These are phyloP conservation scores for Mortierella sp. DNA, from an alignment of 371 early-diverging fungal species.

Conservation along the genomic window DNA sequence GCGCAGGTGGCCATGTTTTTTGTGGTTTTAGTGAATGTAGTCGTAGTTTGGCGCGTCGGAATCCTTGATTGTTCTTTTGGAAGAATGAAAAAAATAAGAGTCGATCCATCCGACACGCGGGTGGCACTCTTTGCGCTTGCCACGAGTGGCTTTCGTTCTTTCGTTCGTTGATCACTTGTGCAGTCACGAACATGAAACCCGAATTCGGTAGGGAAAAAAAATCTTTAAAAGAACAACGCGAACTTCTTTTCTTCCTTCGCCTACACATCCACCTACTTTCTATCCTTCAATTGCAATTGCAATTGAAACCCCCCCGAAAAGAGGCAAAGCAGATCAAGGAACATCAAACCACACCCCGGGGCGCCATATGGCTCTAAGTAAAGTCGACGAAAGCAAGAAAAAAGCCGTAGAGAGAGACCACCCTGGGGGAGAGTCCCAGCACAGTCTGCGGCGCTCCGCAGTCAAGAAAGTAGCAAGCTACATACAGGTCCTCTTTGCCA, in stretches of 20 bases:
- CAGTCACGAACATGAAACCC: neutral
- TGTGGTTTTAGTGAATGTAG: neutral
- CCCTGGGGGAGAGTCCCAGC: no score
- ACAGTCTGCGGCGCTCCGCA: slow-evolving; percentile 4
- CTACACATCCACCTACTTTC: neutral
- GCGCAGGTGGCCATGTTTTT: slow-evolving; percentile 8
- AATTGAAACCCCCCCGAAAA: neutral
- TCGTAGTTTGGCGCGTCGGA: neutral
- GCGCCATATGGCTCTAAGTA: neutral
- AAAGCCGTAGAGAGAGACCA: neutral
- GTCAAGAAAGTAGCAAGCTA: neutral
- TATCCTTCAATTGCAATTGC: neutral
- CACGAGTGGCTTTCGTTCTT: neutral
- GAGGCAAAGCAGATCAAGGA: no score
- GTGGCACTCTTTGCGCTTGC: neutral
- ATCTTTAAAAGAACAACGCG: neutral
- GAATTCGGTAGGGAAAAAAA: neutral
- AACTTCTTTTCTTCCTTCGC: neutral
- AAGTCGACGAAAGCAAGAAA: neutral
- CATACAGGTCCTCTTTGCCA: neutral
- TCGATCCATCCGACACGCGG: slow-evolving; percentile 6
- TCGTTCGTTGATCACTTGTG: neutral
- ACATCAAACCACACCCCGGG: neutral
- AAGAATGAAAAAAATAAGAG: neutral
- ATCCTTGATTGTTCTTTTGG: neutral